Evolutionary conservation across 257 asterid species (phyloP).

Genomic region (Rauvolfia tetraphylla): DNA sequence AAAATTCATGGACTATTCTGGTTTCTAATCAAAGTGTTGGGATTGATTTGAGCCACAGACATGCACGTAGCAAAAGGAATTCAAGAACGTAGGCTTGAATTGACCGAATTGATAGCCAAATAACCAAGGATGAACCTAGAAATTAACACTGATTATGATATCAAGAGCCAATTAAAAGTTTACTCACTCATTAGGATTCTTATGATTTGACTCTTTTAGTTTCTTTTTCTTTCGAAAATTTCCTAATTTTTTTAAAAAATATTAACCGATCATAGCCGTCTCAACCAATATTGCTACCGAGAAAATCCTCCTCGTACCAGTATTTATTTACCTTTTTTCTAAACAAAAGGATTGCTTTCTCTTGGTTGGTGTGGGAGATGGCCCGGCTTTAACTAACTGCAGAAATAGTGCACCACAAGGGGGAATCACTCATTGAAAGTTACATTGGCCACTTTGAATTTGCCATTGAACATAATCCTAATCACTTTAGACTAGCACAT

Average conservation of each 20-base stretch:
- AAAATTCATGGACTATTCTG: neutral
- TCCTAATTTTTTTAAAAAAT: neutral
- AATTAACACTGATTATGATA: neutral
- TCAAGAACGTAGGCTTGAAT: slow-evolving; percentile 13
- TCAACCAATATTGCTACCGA: no score
- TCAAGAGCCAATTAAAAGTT: neutral
- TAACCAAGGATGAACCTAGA: slow-evolving; percentile 9
- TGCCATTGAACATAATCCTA: no score
- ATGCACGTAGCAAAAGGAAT: slow-evolving; percentile 12
- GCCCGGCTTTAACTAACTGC: neutral
- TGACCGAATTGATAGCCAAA: neutral
- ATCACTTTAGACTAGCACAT: neutral
- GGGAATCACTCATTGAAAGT: no score
- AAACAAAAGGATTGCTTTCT: neutral
- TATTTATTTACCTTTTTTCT: no score
- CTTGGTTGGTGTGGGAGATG: slow-evolving; percentile 3
- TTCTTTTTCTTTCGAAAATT: neutral
- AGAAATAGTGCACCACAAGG: neutral
- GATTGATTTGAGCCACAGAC: slow-evolving; percentile 20
- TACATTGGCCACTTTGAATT: neutral
- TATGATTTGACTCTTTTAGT: neutral
- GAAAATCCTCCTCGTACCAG: no score
- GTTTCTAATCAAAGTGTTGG: neutral
- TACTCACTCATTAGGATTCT: neutral
- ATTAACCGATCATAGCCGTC: no score